phyloP scores from a whole-genome alignment of 108 stramenopile genomes.

The Cyclotella atomus region DNA sequence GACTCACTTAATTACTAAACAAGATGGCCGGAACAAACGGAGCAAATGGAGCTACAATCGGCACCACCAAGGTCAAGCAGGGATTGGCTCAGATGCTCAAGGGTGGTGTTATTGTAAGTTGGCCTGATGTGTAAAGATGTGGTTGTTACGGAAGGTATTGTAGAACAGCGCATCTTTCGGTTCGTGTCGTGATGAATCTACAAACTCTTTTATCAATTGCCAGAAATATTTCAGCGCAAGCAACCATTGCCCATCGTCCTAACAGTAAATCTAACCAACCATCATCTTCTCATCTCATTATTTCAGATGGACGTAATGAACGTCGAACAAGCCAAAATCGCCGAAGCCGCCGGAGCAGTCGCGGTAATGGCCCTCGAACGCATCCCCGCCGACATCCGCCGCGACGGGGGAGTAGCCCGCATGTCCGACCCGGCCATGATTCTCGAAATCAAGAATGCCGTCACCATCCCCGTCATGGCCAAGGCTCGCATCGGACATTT shows the following conservation, averaged over 20 bases:
- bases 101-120: slow-evolving; percentile 96
- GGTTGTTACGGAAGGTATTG: background rate
- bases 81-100: slow-evolving; percentile 98
- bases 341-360: slow-evolving; percentile 98
- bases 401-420: slow-evolving; percentile 98
- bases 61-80: slow-evolving; percentile 92
- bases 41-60: slow-evolving; percentile 50
- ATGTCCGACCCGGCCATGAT: slow-evolving; percentile 98
- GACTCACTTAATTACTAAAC: background rate
- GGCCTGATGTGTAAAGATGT: background rate
- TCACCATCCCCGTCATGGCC: slow-evolving; percentile 99
- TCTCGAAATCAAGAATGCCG: slow-evolving; percentile 97
- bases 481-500: slow-evolving; percentile 99
- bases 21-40: slow-evolving; percentile 45
- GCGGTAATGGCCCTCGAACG: slow-evolving; percentile 99
- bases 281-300: too few species aligned
- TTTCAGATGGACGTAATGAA: slow-evolving; percentile 99
- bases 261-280: too few species aligned
- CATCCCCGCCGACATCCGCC: slow-evolving; percentile 98
- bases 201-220: too few species aligned
- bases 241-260: background rate
- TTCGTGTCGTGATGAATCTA: too few species aligned
- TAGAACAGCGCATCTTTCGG: too few species aligned
- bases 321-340: slow-evolving; percentile 95
- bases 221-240: background rate